phyloP scores from a whole-genome alignment of 352 stramenopile genomes.

The Globisporangium barbulae region DNA sequence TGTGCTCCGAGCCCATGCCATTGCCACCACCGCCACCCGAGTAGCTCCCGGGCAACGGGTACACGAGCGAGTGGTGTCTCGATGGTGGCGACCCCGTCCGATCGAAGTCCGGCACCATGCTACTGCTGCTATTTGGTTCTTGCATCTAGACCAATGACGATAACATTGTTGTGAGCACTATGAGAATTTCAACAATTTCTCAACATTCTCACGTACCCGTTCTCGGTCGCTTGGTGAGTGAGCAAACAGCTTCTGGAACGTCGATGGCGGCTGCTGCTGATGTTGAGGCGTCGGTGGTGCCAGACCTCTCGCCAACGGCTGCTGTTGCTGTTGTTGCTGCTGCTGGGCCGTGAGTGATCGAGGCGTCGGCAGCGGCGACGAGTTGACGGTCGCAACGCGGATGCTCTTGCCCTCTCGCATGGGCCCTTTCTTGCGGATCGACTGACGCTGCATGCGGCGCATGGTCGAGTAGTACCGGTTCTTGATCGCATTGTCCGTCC shows the following conservation, averaged over 20 bases:
- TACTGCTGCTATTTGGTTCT: slow-evolving; percentile 8
- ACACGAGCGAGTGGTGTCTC: slow-evolving; percentile 45
- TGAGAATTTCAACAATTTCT: neutral
- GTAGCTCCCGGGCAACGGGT: slow-evolving; percentile 33
- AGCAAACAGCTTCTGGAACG: slow-evolving; percentile 62
- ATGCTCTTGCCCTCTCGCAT: slow-evolving; percentile 82
- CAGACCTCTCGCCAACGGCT: slow-evolving; percentile 8
- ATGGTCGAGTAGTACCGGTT: slow-evolving; percentile 93
- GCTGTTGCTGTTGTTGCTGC: slow-evolving; percentile 16
- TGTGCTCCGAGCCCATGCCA: slow-evolving; percentile 22
- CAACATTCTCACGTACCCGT: slow-evolving; percentile 32
- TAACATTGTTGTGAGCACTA: neutral
- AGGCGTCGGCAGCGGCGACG: slow-evolving; percentile 29
- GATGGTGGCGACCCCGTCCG: slow-evolving; percentile 26
- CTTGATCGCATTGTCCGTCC: slow-evolving; percentile 91
- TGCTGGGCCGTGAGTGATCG: slow-evolving; percentile 13
- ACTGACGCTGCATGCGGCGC: slow-evolving; percentile 85
- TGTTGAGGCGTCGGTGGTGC: slow-evolving; percentile 22
- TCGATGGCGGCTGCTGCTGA: slow-evolving; percentile 33
- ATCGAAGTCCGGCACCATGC: slow-evolving; percentile 42
- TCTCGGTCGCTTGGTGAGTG: slow-evolving; percentile 26
- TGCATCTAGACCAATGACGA: slow-evolving; percentile 2
- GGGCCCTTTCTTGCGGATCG: slow-evolving; percentile 81
- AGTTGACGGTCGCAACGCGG: slow-evolving; percentile 57
- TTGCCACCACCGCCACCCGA: slow-evolving; percentile 18